These are phyloP conservation scores for Colletotrichum sidae DNA, from an alignment of 2,329 filamentous ascomycete species.

Conservation along the genomic window DNA sequence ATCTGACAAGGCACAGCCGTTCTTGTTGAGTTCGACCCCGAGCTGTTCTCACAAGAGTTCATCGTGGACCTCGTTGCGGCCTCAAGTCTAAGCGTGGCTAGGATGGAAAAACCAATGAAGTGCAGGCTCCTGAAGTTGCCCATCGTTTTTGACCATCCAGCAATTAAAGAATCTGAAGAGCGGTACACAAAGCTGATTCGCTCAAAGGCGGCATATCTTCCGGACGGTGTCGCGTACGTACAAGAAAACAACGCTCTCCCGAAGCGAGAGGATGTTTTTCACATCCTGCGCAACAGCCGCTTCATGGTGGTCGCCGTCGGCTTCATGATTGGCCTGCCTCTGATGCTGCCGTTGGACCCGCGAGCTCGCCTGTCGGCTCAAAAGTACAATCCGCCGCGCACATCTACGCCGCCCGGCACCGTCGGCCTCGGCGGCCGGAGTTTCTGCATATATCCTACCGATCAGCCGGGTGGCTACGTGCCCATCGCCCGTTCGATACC, in stretches of 20 bases:
- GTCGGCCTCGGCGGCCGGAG: slow-evolving; percentile 51
- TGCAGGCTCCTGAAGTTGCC: slow-evolving; percentile 41
- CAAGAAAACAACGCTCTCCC: slow-evolving; percentile 50
- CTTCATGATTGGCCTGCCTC: slow-evolving; percentile 51
- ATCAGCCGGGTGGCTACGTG: slow-evolving; percentile 54
- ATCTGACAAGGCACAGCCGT: background rate
- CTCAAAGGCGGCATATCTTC: slow-evolving; percentile 69
- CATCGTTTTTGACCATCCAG: slow-evolving; percentile 45
- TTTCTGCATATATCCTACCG: slow-evolving; percentile 51
- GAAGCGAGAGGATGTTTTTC: slow-evolving; percentile 46
- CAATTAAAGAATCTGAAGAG: slow-evolving; percentile 58
- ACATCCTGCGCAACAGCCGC: slow-evolving; percentile 46
- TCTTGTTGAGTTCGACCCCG: background rate
- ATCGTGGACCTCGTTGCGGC: background rate
- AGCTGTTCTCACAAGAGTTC: background rate
- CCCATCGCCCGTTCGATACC: slow-evolving; percentile 47
- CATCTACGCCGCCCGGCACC: slow-evolving; percentile 50
- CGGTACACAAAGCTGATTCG: slow-evolving; percentile 71
- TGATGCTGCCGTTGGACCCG: slow-evolving; percentile 45
- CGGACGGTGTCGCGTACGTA: slow-evolving; percentile 67
- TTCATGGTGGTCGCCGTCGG: slow-evolving; percentile 47
- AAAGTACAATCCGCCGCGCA: slow-evolving; percentile 50
- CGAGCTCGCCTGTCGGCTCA: slow-evolving; percentile 40
- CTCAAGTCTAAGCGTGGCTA: slow-evolving; percentile 3
- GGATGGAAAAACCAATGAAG: slow-evolving; percentile 33